Base-by-base conservation (phyloP, 805 yeast species). In the Yamadazyma olivae region DNA sequence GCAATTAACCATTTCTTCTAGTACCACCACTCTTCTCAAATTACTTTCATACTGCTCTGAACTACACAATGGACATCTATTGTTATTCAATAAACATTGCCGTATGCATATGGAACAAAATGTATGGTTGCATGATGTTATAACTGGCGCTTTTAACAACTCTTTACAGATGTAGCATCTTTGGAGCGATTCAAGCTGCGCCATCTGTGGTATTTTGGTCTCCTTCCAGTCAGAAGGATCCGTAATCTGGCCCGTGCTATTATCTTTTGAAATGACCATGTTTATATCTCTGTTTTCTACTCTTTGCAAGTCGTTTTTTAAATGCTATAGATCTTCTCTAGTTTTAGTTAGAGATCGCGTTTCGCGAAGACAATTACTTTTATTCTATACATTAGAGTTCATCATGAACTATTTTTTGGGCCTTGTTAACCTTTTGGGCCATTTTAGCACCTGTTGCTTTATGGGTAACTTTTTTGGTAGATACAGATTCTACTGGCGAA, bases 111-210 rank as follows among this genome's bases (percentile, higher is more conserved):
- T 70, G 0, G 95, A 86, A 58, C 98, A 90, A 56, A 88, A 90
- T 1, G 90, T 81, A 56, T 90, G 97, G 24, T 85, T 82, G 64
- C 98, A 90, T 2, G 82, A 74, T 1, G 96, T 85, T 28, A 83
- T 61, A 24, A 87, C 86, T 1, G 98, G 96, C 0, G 90, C 84
- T 21, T 63, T 71, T 36, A 85, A 67, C 44, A 83, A 77, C 41
- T 88, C 96, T 50, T 89, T 86, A 58, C 98, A 90, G 7, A 90
- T 83, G 48, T 83, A 89, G 54, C 98, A 90, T 51, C 95, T 55
- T 33, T 88, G 64, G 17, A 81, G 64, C 2, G 87, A 69, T 44
- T 90, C 96, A 2, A 90, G 59, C 33, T 73, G 79, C 2, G 69
- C 48, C 3, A 87, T 55, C 13, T 56, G 59, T 3, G 95, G 89